Conservation (phyloP, 306 rosid species). For the Inga laurina region DNA sequence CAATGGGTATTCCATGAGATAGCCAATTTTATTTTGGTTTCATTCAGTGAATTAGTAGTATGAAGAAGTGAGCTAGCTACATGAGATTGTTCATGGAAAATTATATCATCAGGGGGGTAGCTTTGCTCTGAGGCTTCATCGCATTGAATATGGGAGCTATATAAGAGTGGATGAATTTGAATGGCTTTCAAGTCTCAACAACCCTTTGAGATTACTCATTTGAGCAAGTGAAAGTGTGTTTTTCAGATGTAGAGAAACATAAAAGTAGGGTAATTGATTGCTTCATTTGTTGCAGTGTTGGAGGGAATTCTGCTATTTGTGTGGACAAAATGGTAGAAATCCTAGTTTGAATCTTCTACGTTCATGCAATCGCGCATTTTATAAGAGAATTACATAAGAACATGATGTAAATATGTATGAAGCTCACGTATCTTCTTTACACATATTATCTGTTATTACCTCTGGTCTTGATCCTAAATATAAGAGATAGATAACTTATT, state of each 20-base stretch:
- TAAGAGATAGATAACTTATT: no score
- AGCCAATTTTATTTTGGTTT: constrained; percentile 27
- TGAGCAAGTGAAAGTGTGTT: constrained; percentile 31
- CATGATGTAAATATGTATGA: neutral
- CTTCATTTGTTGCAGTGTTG: constrained; percentile 23
- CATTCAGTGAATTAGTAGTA: constrained; percentile 34
- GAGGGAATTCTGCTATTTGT: constrained; percentile 27
- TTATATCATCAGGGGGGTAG: constrained; percentile 28
- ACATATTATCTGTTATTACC: neutral
- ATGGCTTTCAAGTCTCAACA: constrained; percentile 30
- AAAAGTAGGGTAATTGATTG: constrained; percentile 28
- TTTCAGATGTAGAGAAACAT: constrained; percentile 25
- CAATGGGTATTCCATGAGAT: constrained; percentile 55
- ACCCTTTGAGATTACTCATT: constrained; percentile 27
- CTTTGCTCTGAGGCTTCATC: constrained; percentile 11
- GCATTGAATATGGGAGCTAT: neutral
- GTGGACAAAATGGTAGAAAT: constrained; percentile 29
- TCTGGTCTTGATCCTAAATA: no score
- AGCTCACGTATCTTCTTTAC: neutral
- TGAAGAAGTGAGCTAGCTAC: constrained; percentile 34
- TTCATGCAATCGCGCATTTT: neutral
- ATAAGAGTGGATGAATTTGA: constrained; percentile 10
- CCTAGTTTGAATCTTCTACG: neutral
- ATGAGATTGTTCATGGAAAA: constrained; percentile 36
- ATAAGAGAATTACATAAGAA: neutral